Evolutionary conservation across 176 grass and related monocot species (phyloP), one percentile per base, ranked within the genome.

Genomic region (Pontederia crassipes): DNA sequence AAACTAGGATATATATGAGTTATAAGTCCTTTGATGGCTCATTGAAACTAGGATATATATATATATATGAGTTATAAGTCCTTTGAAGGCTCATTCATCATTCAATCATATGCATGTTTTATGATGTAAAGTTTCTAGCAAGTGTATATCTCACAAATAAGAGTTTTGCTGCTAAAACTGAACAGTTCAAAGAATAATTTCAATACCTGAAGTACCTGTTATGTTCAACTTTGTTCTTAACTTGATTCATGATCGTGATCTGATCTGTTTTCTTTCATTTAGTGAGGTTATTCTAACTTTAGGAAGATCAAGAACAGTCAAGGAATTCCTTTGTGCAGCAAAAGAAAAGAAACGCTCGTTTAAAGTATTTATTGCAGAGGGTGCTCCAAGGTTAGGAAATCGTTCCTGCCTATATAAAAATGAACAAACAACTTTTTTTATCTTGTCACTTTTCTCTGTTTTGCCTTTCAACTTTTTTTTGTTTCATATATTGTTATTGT

Each of bases 221-320:
- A 40, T 40, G 32, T 40, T 12, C 48, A 28, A 13, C 17, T 65
- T 73, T 55, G 24, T 24, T 4, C 48, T 71, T 46, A 14, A 12
- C 73, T 57, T 14, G 52, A 61, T 8, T 45, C 54, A 74, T 65
- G 27, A 35, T 70, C 49, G 35, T 69, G 17, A 0, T 62, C 60
- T 74, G 51, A 49, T 29, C 28, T 78, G 10, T 17, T 80, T 74
- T 74, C 12, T 64, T 77, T 69, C 32, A 32, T n/a, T 68, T 71
- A 98, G 87, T 81, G 93, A 98, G 82, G 93, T 98, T 54, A 98
- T 98, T 71, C 75, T 98, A 69, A 98, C 93, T 79, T 75, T 98
- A 67, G 93, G 93, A 16, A 77, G 82, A 68, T 98, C 93, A 45
- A 98, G 77, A 76, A 92, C 93, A 9, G 93, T 98, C 10, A 98